These are phyloP conservation scores for Kwoniella europaea DNA, from an alignment of 768 basidiomycete species.

Conservation along the genomic window DNA sequence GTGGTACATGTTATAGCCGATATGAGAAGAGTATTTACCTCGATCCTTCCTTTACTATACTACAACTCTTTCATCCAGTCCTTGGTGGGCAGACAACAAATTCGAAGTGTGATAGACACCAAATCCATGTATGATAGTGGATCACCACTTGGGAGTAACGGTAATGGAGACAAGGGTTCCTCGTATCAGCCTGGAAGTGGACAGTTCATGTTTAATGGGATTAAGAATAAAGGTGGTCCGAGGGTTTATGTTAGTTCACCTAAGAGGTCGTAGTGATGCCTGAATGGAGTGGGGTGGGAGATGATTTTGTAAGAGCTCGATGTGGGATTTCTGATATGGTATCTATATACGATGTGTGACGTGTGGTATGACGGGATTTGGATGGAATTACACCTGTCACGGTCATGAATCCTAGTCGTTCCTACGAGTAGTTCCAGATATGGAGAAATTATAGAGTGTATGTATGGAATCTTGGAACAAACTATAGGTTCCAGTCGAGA, in stretches of 20 bases:
- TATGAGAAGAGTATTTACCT: slow-evolving; percentile 14
- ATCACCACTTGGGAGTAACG: not conserved
- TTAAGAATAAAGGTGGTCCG: not conserved
- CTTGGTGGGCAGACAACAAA: slow-evolving; percentile 9
- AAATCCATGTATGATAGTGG: not conserved
- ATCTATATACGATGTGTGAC: no score
- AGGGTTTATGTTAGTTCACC: slow-evolving; percentile 1
- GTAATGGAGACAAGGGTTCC: not conserved
- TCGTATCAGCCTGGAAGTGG: not conserved
- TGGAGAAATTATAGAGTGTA: no score
- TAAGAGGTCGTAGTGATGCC: not conserved
- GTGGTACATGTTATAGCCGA: slow-evolving; percentile 4
- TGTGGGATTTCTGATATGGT: no score
- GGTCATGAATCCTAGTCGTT: no score
- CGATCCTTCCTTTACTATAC: slow-evolving; percentile 11
- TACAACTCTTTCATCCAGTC: slow-evolving; percentile 11
- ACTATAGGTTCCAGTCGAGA: no score
- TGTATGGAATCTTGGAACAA: no score
- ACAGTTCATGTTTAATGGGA: not conserved
- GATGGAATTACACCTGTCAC: no score
- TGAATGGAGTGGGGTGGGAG: not conserved
- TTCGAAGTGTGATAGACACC: not conserved
- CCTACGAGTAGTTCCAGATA: no score
- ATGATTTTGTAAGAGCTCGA: no score
- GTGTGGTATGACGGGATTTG: no score